phyloP scores from a whole-genome alignment of 192 early-diverging fungal species.

The Fimicolochytrium jonesii region DNA sequence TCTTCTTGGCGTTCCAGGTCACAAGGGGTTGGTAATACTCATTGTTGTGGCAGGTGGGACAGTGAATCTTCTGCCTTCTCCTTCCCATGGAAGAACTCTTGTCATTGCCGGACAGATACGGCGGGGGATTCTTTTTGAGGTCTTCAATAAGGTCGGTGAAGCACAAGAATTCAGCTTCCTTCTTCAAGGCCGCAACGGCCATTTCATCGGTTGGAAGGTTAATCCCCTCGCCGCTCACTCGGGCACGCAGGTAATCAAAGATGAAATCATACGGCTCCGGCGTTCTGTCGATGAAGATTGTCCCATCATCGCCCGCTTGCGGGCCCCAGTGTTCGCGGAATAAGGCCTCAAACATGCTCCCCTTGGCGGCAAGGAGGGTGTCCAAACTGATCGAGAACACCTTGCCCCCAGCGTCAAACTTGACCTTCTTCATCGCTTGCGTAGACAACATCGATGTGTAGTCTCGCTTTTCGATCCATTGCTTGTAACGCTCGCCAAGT shows the following conservation, averaged over 20 bases:
- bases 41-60: too few relatives aligned
- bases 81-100: too few relatives aligned
- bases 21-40: too few relatives aligned
- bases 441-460: too few relatives aligned
- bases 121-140: not conserved
- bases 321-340: not conserved
- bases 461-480: too few relatives aligned
- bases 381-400: not conserved
- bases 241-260: constrained; percentile 1
- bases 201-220: not conserved
- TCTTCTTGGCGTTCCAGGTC: too few relatives aligned
- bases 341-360: not conserved
- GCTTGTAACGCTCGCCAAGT: too few relatives aligned
- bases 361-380: not conserved
- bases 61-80: too few relatives aligned
- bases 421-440: too few relatives aligned
- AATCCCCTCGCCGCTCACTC: not conserved
- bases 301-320: not conserved
- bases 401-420: constrained; percentile 6
- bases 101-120: too few relatives aligned
- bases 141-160: not conserved
- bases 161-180: not conserved
- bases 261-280: not conserved
- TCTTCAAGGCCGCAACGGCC: not conserved
- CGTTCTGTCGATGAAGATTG: not conserved